Conservation (phyloP, 2,329 filamentous ascomycete species). For the Pseudogymnoascus sp. region DNA sequence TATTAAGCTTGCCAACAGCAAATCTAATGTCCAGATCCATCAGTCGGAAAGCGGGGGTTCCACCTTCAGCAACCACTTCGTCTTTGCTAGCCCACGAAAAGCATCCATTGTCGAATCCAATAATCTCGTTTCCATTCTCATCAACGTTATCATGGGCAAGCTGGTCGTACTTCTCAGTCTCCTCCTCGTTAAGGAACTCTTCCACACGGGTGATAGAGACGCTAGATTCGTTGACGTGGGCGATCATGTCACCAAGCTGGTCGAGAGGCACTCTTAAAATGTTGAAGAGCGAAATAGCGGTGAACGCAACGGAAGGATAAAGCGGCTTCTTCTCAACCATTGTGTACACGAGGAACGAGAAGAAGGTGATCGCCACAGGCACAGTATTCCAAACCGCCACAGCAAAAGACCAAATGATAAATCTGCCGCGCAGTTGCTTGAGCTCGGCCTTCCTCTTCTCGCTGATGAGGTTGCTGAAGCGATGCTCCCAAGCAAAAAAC, state of each 20-base stretch:
- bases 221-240: constrained; percentile 94
- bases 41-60: constrained; percentile 67
- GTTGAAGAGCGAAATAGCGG: constrained; percentile 90
- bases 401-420: constrained; percentile 83
- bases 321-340: constrained; percentile 81
- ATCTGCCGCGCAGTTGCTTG: constrained; percentile 68
- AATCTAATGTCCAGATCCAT: constrained; percentile 80
- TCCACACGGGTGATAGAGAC: constrained; percentile 96
- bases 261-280: constrained; percentile 88
- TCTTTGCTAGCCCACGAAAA: constrained; percentile 80
- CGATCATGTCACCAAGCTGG: constrained; percentile 96
- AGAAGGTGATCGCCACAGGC: constrained; percentile 89
- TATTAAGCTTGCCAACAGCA: constrained; percentile 76
- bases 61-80: constrained; percentile 49
- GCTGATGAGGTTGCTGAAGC: constrained; percentile 77
- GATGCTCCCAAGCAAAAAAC: constrained; percentile 96
- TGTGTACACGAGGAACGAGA: constrained; percentile 92
- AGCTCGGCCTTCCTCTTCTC: constrained; percentile 80
- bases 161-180: constrained; percentile 92
- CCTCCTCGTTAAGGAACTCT: constrained; percentile 84
- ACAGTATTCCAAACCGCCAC: constrained; percentile 96
- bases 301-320: constrained; percentile 89
- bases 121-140: constrained; percentile 60
- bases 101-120: constrained; percentile 77
- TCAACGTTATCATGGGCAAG: constrained; percentile 63